Evolutionary conservation across 306 rosid species (phyloP).

Genomic region (Datisca glomerata): DNA sequence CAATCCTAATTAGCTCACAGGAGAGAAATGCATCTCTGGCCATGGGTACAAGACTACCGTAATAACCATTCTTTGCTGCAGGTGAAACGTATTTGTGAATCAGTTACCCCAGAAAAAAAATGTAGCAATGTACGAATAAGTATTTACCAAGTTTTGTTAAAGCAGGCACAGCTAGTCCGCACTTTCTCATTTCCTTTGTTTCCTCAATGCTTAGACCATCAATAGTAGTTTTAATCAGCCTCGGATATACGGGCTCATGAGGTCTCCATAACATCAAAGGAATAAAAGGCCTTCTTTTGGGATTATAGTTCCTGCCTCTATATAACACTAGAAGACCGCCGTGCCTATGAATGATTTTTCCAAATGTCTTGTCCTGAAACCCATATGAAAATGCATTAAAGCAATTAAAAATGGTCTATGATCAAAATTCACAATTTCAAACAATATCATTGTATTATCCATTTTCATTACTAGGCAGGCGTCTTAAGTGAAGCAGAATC

Average conservation of each 20-base stretch:
- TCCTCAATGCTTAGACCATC: constrained; percentile 75
- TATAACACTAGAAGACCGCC: constrained; percentile 69
- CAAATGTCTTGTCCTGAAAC: constrained; percentile 78
- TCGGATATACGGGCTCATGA: constrained; percentile 80
- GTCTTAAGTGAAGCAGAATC: not conserved
- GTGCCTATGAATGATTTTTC: constrained; percentile 66
- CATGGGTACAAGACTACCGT: constrained; percentile 72
- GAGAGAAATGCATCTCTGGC: constrained; percentile 81
- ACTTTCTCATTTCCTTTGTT: constrained; percentile 86
- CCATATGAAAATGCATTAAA: too few species aligned
- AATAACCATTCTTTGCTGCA: constrained; percentile 88
- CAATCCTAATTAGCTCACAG: constrained; percentile 68
- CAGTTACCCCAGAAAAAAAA: not conserved
- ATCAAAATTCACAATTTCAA: too few species aligned
- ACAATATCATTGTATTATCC: too few species aligned
- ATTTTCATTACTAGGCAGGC: not conserved
- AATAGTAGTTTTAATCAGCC: constrained; percentile 75
- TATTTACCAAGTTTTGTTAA: constrained; percentile 71
- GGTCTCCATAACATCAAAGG: constrained; percentile 97
- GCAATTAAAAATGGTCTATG: too few species aligned
- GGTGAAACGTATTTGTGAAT: constrained; percentile 15
- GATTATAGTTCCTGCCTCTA: constrained; percentile 77
- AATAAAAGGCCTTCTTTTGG: constrained; percentile 57
- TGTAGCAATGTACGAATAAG: too few species aligned
- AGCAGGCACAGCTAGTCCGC: constrained; percentile 65